Base-by-base conservation (phyloP, 768 basidiomycete genomes). In the Trametes cinnabarina region DNA sequence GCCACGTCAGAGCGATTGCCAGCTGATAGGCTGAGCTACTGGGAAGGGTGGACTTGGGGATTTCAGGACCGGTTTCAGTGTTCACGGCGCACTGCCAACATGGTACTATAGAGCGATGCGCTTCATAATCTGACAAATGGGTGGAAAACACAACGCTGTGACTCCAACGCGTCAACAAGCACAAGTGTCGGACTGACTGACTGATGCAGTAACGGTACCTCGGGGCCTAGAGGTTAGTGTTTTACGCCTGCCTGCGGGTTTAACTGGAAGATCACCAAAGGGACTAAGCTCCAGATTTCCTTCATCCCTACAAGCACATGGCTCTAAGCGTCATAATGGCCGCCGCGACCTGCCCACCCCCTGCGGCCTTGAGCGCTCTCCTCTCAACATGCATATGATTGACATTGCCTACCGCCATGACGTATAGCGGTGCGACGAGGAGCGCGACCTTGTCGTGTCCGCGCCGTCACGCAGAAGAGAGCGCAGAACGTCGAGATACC, bases 211-310 rank as follows among this genome's bases (percentile, higher is more conserved):
- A 15, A 15, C 11, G 37, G 37, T 15, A 39, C 14, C 37, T 34
- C 34, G 34, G 8, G 34, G 15, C 37, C 30, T 32, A 7, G 30
- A 7, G 12, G 30, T 6, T 6, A 7, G 30, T 32, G 30, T 32
- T 15, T 35, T 28, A 30, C 39, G 32, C 55, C 48, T 30, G 58
- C 51, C 22, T 56, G 44, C 32, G 46, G 30, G 26, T 61, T 51
- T 50, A 17, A 49, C 23, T 35, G 40, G 12, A 61, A 32, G 20
- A 49, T 49, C 32, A 57, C 60, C 23, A 61, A 26, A 30, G 60
- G 60, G n/a, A 61, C 40, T 50, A 61, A 28, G 34, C 51, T 40
- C 60, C 60, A 61, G 3, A 61, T 52, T 46, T 61, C 60, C 34
- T 30, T 22, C 55, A 56, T 42, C 39, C 39, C 54, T 17, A 41